These are phyloP conservation scores for Diaporthe amygdali DNA, from an alignment of 2,329 filamentous ascomycete genomes.

Conservation along the genomic window DNA sequence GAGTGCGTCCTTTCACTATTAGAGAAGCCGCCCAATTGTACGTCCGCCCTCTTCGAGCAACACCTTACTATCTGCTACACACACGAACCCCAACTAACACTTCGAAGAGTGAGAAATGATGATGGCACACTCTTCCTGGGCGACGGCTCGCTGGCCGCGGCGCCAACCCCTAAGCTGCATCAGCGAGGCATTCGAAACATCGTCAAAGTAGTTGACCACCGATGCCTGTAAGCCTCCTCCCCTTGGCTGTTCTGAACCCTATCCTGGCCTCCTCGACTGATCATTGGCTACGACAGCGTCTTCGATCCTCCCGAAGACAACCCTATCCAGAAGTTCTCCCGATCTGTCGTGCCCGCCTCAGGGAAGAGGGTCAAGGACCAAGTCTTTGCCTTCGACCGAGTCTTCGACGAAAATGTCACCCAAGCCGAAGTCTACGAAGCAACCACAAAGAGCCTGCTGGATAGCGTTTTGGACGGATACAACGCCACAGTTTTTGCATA, in stretches of 20 bases:
- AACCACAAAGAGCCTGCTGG: conserved; percentile 86
- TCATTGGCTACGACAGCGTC: conserved; percentile 61
- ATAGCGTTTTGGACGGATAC: conserved; percentile 95
- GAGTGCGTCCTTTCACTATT: conserved; percentile 78
- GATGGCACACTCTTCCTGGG: conserved; percentile 93
- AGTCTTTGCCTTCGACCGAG: conserved; percentile 93
- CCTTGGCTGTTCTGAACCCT: neutral
- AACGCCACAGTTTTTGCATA: conserved; percentile 99
- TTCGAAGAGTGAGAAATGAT: conserved; percentile 66
- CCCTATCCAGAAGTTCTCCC: conserved; percentile 85
- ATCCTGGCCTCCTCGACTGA: conserved; percentile 28
- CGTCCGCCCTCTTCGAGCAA: conserved; percentile 30
- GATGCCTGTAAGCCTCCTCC: conserved; percentile 77
- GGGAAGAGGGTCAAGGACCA: conserved; percentile 97
- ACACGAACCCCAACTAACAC: conserved; percentile 9
- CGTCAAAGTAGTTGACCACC: conserved; percentile 95
- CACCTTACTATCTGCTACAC: neutral
- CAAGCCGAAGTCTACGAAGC: conserved; percentile 95
- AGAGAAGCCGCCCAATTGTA: conserved; percentile 92
- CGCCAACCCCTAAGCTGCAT: conserved; percentile 81
- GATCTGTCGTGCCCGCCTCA: conserved; percentile 75
- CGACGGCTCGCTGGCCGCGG: conserved; percentile 91
- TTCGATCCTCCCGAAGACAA: conserved; percentile 98
- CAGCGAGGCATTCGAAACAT: conserved; percentile 88
- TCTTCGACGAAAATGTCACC: conserved; percentile 94